Conservation (phyloP, 305 asterid species). For the Fraxinus floribunda region DNA sequence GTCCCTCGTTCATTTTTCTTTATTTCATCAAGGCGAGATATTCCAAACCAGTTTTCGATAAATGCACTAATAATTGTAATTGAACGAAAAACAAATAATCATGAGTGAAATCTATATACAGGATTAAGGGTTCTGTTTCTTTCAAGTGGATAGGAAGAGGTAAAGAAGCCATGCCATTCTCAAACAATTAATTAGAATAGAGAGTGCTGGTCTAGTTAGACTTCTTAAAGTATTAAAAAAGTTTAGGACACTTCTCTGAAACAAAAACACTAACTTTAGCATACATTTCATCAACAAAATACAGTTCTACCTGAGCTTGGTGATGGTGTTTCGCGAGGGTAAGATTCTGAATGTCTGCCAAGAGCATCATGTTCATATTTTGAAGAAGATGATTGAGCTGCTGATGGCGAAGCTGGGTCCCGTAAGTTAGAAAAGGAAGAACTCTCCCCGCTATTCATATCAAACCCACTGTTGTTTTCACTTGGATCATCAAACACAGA, state of each 20-base stretch:
- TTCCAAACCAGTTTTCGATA: background rate
- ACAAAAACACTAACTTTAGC: background rate
- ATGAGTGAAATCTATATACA: background rate
- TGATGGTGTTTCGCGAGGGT: conserved; percentile 68
- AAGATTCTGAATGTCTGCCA: conserved; percentile 50
- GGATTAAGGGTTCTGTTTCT: background rate
- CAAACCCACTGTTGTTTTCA: conserved; percentile 43
- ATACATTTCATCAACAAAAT: background rate
- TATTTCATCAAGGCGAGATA: background rate
- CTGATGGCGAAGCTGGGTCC: conserved; percentile 71
- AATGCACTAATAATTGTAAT: background rate
- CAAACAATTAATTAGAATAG: background rate
- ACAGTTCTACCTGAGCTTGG: conserved; percentile 73
- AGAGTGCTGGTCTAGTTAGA: background rate
- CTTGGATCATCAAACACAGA: conserved; percentile 57
- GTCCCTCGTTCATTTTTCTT: background rate
- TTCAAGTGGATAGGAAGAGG: background rate
- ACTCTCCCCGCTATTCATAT: conserved; percentile 59
- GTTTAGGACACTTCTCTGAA: background rate
- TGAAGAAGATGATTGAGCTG: conserved; percentile 69
- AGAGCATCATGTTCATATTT: conserved; percentile 59
- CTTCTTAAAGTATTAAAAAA: background rate
- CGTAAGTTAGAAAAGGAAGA: conserved; percentile 61
- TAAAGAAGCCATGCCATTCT: background rate
- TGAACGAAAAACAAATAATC: background rate